Conservation (phyloP, 2,329 filamentous ascomycete genomes). For the Pseudocercospora fijiensis region DNA sequence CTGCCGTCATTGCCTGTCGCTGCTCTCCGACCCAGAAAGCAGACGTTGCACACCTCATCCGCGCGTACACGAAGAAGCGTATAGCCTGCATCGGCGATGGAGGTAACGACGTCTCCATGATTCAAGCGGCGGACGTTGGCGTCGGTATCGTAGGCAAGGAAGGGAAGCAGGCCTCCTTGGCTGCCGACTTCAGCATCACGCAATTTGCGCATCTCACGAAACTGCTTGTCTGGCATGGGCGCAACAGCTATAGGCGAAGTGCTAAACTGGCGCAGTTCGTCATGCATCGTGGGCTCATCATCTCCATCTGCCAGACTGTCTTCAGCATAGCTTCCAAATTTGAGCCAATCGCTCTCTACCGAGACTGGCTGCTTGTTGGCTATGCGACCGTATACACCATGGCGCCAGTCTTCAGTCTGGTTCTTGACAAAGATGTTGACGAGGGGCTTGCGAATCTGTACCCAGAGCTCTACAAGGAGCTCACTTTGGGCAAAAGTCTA, state of each 20-base stretch:
- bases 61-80: conserved; percentile 86
- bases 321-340: conserved; percentile 92
- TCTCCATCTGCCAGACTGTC: conserved; percentile 94
- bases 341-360: conserved; percentile 91
- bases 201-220: conserved; percentile 95
- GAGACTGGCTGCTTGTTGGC: conserved; percentile 93
- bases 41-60: conserved; percentile 86
- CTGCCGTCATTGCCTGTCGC: conserved; percentile 90
- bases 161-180: conserved; percentile 88
- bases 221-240: conserved; percentile 96
- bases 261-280: conserved; percentile 97
- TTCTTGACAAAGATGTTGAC: conserved; percentile 92
- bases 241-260: conserved; percentile 93
- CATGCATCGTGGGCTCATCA: conserved; percentile 94
- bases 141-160: conserved; percentile 98
- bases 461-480: conserved; percentile 94
- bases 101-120: conserved; percentile 98
- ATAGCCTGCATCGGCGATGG: conserved; percentile 97
- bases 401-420: conserved; percentile 84
- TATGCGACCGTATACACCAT: conserved; percentile 97
- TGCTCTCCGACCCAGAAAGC: conserved; percentile 98
- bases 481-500: conserved; percentile 83
- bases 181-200: conserved; percentile 93
- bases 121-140: conserved; percentile 95
- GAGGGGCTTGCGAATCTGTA: conserved; percentile 92